Conservation (phyloP, 2,329 filamentous ascomycete genomes). For the Cephalotrichum gorgonifer region DNA sequence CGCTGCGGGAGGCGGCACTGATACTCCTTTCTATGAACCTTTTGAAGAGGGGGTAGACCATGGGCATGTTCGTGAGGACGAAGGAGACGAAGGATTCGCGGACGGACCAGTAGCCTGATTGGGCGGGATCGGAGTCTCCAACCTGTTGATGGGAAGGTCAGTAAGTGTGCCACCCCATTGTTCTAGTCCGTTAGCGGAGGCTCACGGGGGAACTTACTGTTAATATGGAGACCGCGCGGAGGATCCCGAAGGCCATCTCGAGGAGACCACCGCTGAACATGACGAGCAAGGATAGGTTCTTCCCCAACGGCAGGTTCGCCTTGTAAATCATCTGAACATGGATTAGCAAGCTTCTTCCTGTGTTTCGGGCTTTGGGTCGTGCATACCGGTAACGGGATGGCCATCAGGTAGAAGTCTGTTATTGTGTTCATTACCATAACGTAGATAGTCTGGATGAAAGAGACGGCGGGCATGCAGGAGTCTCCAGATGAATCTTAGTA, state of each 20-base stretch:
- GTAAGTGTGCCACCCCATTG: background rate
- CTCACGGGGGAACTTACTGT: background rate
- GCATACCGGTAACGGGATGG: slow-evolving; percentile 18
- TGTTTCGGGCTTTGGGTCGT: background rate
- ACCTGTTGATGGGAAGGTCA: slow-evolving; percentile 4
- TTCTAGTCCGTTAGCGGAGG: background rate
- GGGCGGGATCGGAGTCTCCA: slow-evolving; percentile 18
- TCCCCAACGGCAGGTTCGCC: slow-evolving; percentile 33
- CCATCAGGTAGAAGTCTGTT: slow-evolving; percentile 28
- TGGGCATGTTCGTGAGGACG: slow-evolving; percentile 26
- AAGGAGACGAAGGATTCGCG: slow-evolving; percentile 28
- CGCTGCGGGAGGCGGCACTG: background rate
- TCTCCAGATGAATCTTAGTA: slow-evolving; percentile 17
- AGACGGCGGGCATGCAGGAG: slow-evolving; percentile 26
- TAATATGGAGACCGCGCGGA: slow-evolving; percentile 22
- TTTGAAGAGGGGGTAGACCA: slow-evolving; percentile 24
- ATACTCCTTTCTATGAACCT: slow-evolving; percentile 12
- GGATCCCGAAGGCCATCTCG: slow-evolving; percentile 41
- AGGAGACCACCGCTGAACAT: slow-evolving; percentile 47
- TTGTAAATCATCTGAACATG: slow-evolving; percentile 39
- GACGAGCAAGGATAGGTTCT: slow-evolving; percentile 40
- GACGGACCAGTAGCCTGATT: slow-evolving; percentile 25
- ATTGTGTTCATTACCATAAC: slow-evolving; percentile 25
- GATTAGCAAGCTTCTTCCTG: background rate
- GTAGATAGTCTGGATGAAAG: slow-evolving; percentile 24